Percentiles rank a stretch among this genome's conserved stretches.
Evolutionary conservation across 176 grass and related monocot species (phyloP).

Genomic region (Bromus sterilis): DNA sequence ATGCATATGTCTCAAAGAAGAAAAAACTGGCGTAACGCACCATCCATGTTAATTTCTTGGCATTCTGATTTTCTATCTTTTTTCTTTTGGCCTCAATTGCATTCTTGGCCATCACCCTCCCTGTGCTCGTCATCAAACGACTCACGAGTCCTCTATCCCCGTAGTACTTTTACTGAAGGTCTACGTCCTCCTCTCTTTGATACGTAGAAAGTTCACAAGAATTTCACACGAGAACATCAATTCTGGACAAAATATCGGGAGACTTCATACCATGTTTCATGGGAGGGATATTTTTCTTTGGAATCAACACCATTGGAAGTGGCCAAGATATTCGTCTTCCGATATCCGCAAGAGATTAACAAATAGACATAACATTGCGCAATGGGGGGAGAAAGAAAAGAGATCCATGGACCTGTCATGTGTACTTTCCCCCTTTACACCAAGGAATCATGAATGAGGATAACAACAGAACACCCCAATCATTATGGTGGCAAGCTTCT

Average conservation of each 20-base stretch:
- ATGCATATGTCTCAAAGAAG: too few relatives aligned
- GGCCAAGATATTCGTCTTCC: background rate
- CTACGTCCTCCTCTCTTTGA: background rate
- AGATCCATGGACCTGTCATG: background rate
- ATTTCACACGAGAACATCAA: background rate
- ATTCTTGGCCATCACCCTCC: background rate
- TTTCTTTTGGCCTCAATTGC: background rate
- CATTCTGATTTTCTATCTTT: background rate
- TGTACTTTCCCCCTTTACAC: background rate
- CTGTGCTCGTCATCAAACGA: background rate
- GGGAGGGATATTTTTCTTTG: background rate
- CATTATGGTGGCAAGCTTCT: background rate
- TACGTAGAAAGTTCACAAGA: background rate
- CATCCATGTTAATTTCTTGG: background rate
- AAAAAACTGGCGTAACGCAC: background rate
- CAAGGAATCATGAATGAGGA: background rate
- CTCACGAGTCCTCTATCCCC: background rate
- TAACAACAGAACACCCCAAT: background rate
- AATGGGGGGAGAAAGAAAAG: background rate
- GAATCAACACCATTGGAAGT: too few relatives aligned
- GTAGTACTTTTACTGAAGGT: background rate
- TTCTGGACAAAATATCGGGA: background rate
- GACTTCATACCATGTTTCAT: background rate
- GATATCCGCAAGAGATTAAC: background rate
- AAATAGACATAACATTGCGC: background rate